phyloP scores from a whole-genome alignment of 768 basidiomycete species.

The Naematelia encephala region DNA sequence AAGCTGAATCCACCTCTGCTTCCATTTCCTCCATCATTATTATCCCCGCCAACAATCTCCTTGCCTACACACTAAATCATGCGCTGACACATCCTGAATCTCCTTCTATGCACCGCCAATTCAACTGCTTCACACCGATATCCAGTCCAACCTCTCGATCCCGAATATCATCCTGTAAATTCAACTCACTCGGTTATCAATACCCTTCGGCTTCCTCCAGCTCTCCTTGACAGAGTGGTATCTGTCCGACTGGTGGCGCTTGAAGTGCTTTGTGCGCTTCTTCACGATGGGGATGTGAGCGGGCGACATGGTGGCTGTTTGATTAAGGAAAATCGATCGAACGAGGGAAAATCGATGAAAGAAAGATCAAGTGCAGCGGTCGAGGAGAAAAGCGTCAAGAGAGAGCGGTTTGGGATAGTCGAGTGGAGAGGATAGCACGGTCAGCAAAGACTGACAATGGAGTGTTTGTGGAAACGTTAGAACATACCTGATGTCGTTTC shows the following conservation, averaged over 20 bases:
- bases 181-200: constrained; percentile 94
- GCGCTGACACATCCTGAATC: too few species aligned
- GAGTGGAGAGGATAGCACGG: too few species aligned
- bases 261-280: constrained; percentile 97
- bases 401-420: too few species aligned
- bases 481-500: not conserved
- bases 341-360: too few species aligned
- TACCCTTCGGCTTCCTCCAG: constrained; percentile 99
- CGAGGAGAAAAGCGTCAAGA: too few species aligned
- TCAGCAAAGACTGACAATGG: not conserved
- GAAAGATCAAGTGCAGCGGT: too few species aligned
- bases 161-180: not conserved
- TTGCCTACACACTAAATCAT: too few species aligned
- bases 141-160: not conserved
- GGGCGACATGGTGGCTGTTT: constrained; percentile 40
- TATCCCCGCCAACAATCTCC: too few species aligned
- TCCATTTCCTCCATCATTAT: too few species aligned
- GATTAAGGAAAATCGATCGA: too few species aligned
- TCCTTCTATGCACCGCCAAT: not conserved
- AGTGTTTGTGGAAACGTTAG: not conserved
- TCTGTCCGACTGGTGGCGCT: constrained; percentile 99
- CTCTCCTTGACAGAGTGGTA: constrained; percentile 95
- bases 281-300: constrained; percentile 69
- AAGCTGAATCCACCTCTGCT: too few species aligned
- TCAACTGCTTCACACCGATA: not conserved